Evolutionary conservation across 495 filamentous ascomycete genomes (phyloP), one percentile per base, ranked within the genome.

Genomic region (Hyaloscypha variabilis): DNA sequence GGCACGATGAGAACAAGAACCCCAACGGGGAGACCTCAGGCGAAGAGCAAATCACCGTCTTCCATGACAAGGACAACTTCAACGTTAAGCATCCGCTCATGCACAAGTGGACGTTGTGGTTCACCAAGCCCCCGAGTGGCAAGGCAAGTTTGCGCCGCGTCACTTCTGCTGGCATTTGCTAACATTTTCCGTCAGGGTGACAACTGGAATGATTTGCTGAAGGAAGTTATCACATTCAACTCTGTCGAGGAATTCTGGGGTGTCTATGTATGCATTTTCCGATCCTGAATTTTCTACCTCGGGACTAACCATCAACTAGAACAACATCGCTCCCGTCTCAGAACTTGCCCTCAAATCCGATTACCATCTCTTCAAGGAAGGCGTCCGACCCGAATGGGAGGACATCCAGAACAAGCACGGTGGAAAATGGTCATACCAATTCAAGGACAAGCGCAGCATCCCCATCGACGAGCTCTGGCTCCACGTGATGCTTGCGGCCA

Each of bases 231-330:
- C 69, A 97, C 91, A 46, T 97, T 99, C 72, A 92, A 94, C 81
- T 96, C 93, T 14, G 95, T 99, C 3, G 95, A 99, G 77, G 96
- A 99, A 77, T 99, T 99, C 82, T 99, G 95, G 95, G 95, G 95
- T 60, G 90, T 98, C 73, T 97, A 99, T 76, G 95, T 98, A 87
- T 74, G 95, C 83, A 50, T 60, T 49, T 25, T 34, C 63, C 13
- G 6, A n/a, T 55, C 57, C 39, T 46, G 39, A 30, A 29, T 36
- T 42, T 67, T 30, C 54, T 19, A n/a, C 24, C 74, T 78, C 62
- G 74, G 19, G 49, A 10, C 64, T 70, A 59, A 59, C 11, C 46
- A 17, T 30, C 58, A 14, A 50, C 11, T 75, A 99, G 95, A 99
- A 99, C 83, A 99, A 99, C 80, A 97, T 99, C 77, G 91, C 93